These are phyloP conservation scores for Calocybe cyanea DNA, from an alignment of 768 basidiomycete species.

Conservation along the genomic window DNA sequence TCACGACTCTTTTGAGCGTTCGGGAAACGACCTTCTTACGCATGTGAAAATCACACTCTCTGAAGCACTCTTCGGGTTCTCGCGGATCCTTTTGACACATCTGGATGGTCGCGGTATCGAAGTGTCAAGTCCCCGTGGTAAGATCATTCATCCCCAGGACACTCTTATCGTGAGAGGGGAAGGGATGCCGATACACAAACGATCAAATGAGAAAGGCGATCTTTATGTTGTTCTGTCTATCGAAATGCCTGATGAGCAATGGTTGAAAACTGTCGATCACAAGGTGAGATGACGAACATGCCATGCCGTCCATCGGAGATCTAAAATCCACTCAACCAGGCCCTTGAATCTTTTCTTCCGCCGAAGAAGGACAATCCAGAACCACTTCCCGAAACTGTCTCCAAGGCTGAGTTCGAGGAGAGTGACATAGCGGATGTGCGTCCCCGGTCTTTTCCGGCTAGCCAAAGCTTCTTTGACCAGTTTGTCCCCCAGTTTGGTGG, in stretches of 20 bases:
- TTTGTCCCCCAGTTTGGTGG: constrained; percentile 72
- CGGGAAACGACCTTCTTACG: constrained; percentile 76
- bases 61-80: constrained; percentile 94
- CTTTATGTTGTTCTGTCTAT: constrained; percentile 79
- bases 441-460: constrained; percentile 72
- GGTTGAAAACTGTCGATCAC: constrained; percentile 64
- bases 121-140: constrained; percentile 68
- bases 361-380: constrained; percentile 73
- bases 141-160: constrained; percentile 71
- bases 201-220: constrained; percentile 68
- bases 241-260: constrained; percentile 83
- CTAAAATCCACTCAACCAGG: constrained; percentile 32
- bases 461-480: constrained; percentile 74
- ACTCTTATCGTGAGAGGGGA: constrained; percentile 76
- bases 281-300: constrained; percentile 36
- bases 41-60: constrained; percentile 85
- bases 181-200: constrained; percentile 83
- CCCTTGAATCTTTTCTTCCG: constrained; percentile 63
- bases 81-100: constrained; percentile 84
- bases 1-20: constrained; percentile 82
- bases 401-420: constrained; percentile 70
- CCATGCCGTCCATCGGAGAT: background rate
- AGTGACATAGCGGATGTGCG: constrained; percentile 81
- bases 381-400: constrained; percentile 67
- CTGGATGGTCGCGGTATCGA: constrained; percentile 91